Conservation (phyloP, 768 basidiomycete genomes). For the Termitomyces heimii region DNA sequence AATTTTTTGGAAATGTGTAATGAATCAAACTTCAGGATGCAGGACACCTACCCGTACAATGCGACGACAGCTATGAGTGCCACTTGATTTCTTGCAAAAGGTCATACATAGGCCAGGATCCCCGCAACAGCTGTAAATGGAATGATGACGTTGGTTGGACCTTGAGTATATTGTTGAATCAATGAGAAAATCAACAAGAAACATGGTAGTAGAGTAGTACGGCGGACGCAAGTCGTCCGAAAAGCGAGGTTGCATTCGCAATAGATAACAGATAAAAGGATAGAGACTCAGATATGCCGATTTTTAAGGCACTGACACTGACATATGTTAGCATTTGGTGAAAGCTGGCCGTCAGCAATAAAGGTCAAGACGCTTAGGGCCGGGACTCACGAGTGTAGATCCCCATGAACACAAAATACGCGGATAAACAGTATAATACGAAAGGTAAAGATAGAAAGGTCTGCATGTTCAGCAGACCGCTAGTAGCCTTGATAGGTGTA, state of each 20-base stretch:
- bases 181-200: neutral
- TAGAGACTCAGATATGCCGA: constrained; percentile 43
- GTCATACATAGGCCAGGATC: constrained; percentile 65
- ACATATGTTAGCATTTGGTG: constrained; percentile 60
- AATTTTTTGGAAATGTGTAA: constrained; percentile 30
- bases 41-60: constrained; percentile 53
- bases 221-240: constrained; percentile 55
- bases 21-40: neutral
- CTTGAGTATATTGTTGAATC: constrained; percentile 32
- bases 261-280: constrained; percentile 63
- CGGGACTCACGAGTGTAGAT: constrained; percentile 51
- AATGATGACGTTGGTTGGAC: constrained; percentile 62
- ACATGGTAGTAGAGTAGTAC: constrained; percentile 21
- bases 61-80: constrained; percentile 48
- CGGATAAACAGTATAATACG: constrained; percentile 50
- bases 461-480: constrained; percentile 50
- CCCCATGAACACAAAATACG: constrained; percentile 56
- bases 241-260: constrained; percentile 57
- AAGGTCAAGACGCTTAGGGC: neutral
- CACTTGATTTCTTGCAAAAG: constrained; percentile 41
- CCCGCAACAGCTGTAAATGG: constrained; percentile 54
- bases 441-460: constrained; percentile 51
- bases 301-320: constrained; percentile 44
- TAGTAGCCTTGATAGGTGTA: constrained; percentile 44
- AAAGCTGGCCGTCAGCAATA: constrained; percentile 26